Base-by-base conservation (phyloP, 495 filamentous ascomycete species). In the Aspergillus sclerotiicarbonarius region DNA sequence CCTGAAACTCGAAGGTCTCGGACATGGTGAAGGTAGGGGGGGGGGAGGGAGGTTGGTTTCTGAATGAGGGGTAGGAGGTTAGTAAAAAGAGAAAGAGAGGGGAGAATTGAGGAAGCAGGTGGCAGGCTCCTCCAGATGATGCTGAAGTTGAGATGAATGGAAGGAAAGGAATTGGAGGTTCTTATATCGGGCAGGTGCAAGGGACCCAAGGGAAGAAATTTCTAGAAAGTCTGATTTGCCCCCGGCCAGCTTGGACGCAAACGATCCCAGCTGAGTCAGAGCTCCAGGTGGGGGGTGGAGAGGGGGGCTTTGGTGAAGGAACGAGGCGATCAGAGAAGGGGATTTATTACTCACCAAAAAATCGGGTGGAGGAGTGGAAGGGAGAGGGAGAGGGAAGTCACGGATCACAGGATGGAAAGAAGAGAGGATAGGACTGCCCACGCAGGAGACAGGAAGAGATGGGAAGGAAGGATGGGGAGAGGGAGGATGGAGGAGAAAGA, bases 1-100 rank as follows among this genome's bases (percentile, higher is more conserved):
- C 93, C 87, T 98, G 94, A 83, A 98, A 98, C 87, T 97, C 92
- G 82, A 97, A 97, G 58, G 90, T 95, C 82, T 96, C 89, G 61
- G 92, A 76, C 91, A 95, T 94, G 72, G 73, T 90, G 80, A 76
- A 65, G 72, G 71, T 41, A 62, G 20, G 39, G 39, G 47, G 0
- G 35, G 32, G 20, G 39, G 39, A 41, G 0, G 35, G 32, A 29
- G 45, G 21, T 47, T 51, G 18, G 33, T 56, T 61, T 62, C 63
- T 68, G 55, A 44, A 44, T 30, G 33, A 51, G 20, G 51, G 31
- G 37, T 15, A 12, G 35, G 54, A 48, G 48, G 56, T 60, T 49
- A 41, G 37, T n/a, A 41, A 12, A 12, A n/a, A 37, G 33, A 10
- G 33, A 37, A 2, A 41, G 10, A 15, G 13, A 37, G 33, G 8